Evolutionary conservation across 805 yeast genomes (phyloP), one percentile per base, ranked within the genome.

Genomic region (Starmerella bacillaris): DNA sequence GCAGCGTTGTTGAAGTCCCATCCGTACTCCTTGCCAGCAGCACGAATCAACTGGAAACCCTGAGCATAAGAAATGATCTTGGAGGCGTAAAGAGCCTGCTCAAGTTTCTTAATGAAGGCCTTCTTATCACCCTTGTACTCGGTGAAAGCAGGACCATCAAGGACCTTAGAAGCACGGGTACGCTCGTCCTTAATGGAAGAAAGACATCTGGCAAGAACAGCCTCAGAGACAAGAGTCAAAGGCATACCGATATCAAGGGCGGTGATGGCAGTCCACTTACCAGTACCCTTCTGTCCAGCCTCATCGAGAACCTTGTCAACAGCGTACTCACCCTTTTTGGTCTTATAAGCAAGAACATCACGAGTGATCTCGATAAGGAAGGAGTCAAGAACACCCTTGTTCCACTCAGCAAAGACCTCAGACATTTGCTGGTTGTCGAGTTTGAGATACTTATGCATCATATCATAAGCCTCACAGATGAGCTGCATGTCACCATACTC

Each of bases 401-500:
- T 89, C 96, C 96, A 86, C 57, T 70, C 68, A 48, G 74, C 68
- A 51, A 86, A 83, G 39, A 89, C 94, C 48, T 79, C 84, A 51
- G 92, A 82, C 55, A 84, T 83, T 70, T 86, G 96, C 61, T 73
- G 72, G 68, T 82, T 77, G 47, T 77, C 57, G 68, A 89, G 71
- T 47, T 83, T 80, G 59, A 92, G 94, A 51, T 80, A 74, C 61
- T 94, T 73, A 72, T 82, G 86, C 76, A 86, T 67, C 59, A 86
- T 67, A 61, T 84, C 95, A 65, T 86, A 86, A 47, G 95, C 94
- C 69, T 86, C 98, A 63, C 86, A 75, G 59, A 86, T 86, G 70
- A 86, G 72, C 68, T 86, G 98, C 98, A 86, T 86, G 65, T 86
- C 98, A 72, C 96, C 98, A 63, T 86, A 86, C 67, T 86, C 98